Base-by-base conservation (phyloP, 768 basidiomycete species). In the Cyclocybe cylindracea region DNA sequence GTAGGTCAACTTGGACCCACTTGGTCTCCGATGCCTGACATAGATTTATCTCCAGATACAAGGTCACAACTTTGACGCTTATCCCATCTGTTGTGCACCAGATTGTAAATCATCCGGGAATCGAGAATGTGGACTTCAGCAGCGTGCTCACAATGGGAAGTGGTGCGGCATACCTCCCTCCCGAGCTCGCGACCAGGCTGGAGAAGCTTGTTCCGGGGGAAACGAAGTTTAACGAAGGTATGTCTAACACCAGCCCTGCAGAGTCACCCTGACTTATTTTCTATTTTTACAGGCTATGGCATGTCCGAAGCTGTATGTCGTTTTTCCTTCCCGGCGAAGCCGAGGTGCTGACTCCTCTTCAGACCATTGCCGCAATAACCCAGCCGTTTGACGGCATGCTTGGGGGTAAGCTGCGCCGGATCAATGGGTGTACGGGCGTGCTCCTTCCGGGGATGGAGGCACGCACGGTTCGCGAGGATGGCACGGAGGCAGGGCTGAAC, bases 101-200 rank as follows among this genome's bases (percentile, higher is more conserved):
- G 56, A 70, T 90, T 7, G 78, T 86, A 2, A 78, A 83, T 56
- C 75, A 85, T 54, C 81, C 84, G 4, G 61, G 62, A 6, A 73
- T 75, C 5, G 63, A 71, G 35, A 73, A 78, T 35, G 68, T 71
- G 3, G 84, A 88, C 59, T 67, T 88, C 10, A 82, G 77, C 56
- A 78, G 76, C 0, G 60, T 90, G 1, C 62, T 66, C 6, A 1
- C 33, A 5, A 51, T 84, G 19, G 67, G 62, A 5, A 78, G 76
- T 51, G 88, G 87, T 5, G 89, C 85, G 0, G 87, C 88, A 1
- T 83, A 87, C 59, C 77, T 89, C 16, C 85, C 89, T 0, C 76
- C 78, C 1, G 71, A 79, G 14, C 71, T 91, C 6, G 70, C 69
- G 0, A 63, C 67, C 13, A 76, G 74, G 46, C 60, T 86, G 10